These are phyloP conservation scores for Geranium rotundifolium DNA, from an alignment of 345 rosid genomes.

Conservation along the genomic window DNA sequence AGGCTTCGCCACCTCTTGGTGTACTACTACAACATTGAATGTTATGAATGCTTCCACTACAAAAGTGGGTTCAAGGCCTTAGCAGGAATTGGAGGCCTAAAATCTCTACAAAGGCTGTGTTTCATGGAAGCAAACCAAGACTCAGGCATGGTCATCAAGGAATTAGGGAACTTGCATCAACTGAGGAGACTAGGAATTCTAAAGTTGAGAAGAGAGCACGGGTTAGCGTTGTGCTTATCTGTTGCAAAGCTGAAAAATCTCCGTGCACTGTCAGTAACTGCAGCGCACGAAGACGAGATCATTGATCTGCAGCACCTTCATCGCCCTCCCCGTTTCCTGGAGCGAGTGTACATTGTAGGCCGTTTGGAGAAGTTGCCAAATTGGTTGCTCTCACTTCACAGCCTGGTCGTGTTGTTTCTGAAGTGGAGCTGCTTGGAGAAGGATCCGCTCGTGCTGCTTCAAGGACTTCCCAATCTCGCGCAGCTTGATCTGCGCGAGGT, in stretches of 20 bases:
- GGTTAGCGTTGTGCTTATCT: conserved; percentile 19
- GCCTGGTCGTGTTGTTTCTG: conserved; percentile 16
- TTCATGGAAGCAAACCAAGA: conserved; percentile 22
- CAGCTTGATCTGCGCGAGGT: conserved; percentile 25
- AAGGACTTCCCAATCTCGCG: conserved; percentile 21
- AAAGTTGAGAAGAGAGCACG: conserved; percentile 26
- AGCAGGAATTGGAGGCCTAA: conserved; percentile 16
- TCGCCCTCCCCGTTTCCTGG: conserved; percentile 23
- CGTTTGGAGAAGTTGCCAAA: conserved; percentile 17
- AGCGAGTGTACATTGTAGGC: conserved; percentile 22
- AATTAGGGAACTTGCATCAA: conserved; percentile 26
- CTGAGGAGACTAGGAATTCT: conserved; percentile 28
- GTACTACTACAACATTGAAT: conserved; percentile 20
- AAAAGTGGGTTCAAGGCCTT: conserved; percentile 23
- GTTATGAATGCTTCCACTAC: conserved; percentile 11
- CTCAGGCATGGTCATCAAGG: background rate
- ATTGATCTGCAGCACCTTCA: conserved; percentile 19
- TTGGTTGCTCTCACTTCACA: conserved; percentile 19
- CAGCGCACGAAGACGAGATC: conserved; percentile 18
- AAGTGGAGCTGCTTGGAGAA: conserved; percentile 18
- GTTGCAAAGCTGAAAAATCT: conserved; percentile 19
- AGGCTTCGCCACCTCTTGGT: conserved; percentile 27
- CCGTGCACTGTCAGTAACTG: conserved; percentile 18
- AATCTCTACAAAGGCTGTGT: conserved; percentile 28
- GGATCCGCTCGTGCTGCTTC: conserved; percentile 24